Conservation (phyloP, 108 stramenopile genomes). For the Stephanodiscus minutulus region DNA sequence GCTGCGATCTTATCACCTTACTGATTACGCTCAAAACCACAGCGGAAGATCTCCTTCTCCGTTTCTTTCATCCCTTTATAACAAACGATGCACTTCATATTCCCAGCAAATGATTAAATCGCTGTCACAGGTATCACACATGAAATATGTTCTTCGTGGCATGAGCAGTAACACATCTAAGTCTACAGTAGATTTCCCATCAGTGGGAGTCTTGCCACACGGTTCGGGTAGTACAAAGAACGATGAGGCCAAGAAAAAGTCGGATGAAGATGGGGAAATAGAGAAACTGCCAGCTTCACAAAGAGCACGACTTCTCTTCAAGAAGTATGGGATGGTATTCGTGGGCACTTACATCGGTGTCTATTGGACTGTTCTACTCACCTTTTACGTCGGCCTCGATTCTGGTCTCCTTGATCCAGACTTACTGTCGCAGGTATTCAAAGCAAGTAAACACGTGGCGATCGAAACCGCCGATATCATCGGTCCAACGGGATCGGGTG, state of each 20-base stretch:
- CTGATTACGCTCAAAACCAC: conserved; percentile 2
- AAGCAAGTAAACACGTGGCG: conserved; percentile 46
- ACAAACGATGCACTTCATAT: neutral
- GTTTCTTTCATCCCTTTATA: neutral
- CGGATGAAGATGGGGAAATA: conserved; percentile 13
- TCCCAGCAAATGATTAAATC: neutral
- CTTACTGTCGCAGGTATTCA: conserved; percentile 46
- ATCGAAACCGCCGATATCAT: conserved; percentile 45
- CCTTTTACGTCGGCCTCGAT: conserved; percentile 67
- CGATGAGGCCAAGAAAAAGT: conserved; percentile 5
- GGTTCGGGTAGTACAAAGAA: neutral
- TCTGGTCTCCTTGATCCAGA: conserved; percentile 77
- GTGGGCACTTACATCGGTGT: conserved; percentile 70
- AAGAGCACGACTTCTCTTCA: conserved; percentile 30
- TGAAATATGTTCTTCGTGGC: neutral
- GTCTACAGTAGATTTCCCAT: neutral
- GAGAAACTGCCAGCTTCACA: conserved; percentile 13
- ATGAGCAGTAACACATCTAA: conserved; percentile 5
- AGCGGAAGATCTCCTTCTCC: conserved; percentile 1
- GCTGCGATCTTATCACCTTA: neutral
- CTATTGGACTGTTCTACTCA: conserved; percentile 62
- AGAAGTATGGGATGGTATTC: conserved; percentile 73
- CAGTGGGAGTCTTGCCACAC: conserved; percentile 8
- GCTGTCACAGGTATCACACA: neutral
- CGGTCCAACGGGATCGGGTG: conserved; percentile 39